Evolutionary conservation across 768 basidiomycete species (phyloP), one percentile per base, ranked within the genome.

Genomic region (Cantharellus anzutake): DNA sequence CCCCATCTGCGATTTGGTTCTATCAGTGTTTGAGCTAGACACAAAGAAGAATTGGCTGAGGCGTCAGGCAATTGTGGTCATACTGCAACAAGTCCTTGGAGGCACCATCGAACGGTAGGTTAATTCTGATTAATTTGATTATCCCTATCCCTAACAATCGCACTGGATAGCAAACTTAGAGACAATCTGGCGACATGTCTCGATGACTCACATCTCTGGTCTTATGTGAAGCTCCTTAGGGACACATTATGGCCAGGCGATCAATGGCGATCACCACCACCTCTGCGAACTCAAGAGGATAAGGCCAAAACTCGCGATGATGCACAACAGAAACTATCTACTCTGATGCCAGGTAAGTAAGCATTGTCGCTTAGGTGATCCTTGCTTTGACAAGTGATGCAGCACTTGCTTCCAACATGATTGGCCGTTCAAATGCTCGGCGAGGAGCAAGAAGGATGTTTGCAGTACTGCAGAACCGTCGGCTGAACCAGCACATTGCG

Each of bases 321-420:
- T 57, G 96, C 94, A 0, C 88, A 90, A 64, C 78, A 84, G 61
- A 97, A 93, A 67, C 76, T 99, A 5, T 86, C 90, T 11, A 79
- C 88, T 4, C 74, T 98, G 44, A 84, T 99, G 63, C 96, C 96
- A 67, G 93, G 93, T 91, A 60, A 57, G 52, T 11, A 11, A n/a
- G 5, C 11, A 29, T 11, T 48, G 11, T 48, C 11, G 11, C 44
- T 48, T 48, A 14, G 35, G n/a, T 50, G 14, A 20, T 38, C 34
- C n/a, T 44, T 20, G 20, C 29, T 48, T 48, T 11, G 44, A 29
- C 11, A 48, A 3, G 35, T 39, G 5, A 14, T 50, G 20, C n/a
- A 96, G 94, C 98, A 67, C 71, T 97, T 58, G 92, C 89, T 40
- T 90, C 94, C 4, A 97, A 96, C 66, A 91, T 97, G 85, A 97